A percentile compares a stretch with the other conserved stretches of the same genome.
Evolutionary conservation across 441 rosid genomes (phyloP).

Genomic region (Erodium moschatum): DNA sequence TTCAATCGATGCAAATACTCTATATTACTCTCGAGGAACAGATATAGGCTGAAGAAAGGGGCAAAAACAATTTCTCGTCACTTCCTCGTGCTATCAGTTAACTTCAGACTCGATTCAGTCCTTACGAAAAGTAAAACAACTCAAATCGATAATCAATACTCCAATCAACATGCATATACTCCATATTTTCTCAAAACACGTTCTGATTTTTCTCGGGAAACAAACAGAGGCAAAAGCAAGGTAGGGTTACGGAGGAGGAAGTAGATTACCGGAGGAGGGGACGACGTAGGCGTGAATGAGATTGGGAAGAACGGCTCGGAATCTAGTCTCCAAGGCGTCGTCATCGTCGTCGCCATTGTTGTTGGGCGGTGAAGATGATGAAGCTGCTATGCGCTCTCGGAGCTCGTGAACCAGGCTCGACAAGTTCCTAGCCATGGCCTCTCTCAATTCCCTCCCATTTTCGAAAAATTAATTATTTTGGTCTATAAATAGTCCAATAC

Average conservation of each 20-base stretch:
- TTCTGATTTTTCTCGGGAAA: background rate
- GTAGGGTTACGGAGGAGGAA: conserved; percentile 11
- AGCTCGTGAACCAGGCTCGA: conserved; percentile 83
- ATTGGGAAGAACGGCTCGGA: conserved; percentile 73
- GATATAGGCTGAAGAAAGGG: background rate
- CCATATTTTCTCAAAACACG: background rate
- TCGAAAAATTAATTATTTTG: conserved; percentile 8
- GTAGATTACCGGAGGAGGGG: conserved; percentile 44
- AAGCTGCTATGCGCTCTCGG: conserved; percentile 73
- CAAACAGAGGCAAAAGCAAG: background rate
- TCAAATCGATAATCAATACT: background rate
- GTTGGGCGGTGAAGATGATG: conserved; percentile 50
- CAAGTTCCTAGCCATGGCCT: conserved; percentile 42
- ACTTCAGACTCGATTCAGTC: background rate
- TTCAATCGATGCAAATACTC: background rate
- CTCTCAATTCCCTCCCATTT: conserved; percentile 28
- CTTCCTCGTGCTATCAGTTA: background rate
- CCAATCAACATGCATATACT: background rate
- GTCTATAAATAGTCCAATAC: background rate
- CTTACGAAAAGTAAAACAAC: background rate
- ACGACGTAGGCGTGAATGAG: conserved; percentile 68
- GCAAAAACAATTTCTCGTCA: background rate
- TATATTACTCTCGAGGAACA: background rate
- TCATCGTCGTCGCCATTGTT: conserved; percentile 31
- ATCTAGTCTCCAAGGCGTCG: conserved; percentile 53